These are phyloP conservation scores for Chloromonas sp. DNA, from an alignment of 163 green algal species.

Conservation along the genomic window DNA sequence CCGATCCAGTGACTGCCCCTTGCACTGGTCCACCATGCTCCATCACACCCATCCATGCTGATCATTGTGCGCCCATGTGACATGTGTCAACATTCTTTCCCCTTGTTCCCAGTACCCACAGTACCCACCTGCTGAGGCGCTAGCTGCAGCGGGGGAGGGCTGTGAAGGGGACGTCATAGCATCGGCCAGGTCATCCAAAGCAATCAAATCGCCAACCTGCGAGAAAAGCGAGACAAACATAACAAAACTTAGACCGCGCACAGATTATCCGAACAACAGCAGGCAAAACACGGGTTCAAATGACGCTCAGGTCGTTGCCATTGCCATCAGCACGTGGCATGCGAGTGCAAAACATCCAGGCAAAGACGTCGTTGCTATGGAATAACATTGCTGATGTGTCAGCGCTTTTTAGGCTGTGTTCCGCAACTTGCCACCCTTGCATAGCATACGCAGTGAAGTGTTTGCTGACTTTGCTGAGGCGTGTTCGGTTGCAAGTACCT, in stretches of 20 bases:
- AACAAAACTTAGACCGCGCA: too few species aligned
- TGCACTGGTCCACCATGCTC: background rate
- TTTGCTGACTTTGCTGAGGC: too few species aligned
- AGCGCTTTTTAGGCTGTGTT: background rate
- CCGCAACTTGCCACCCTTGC: too few species aligned
- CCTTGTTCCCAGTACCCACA: background rate
- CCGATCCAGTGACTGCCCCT: too few species aligned
- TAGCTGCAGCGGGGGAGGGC: background rate
- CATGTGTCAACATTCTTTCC: background rate
- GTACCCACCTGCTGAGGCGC: background rate
- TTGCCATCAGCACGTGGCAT: background rate
- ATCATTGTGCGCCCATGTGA: background rate
- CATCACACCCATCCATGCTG: background rate
- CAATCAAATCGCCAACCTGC: constrained; percentile 2
- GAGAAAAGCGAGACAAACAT: background rate
- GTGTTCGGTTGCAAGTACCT: too few species aligned
- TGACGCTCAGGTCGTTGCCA: too few species aligned
- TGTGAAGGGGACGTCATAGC: background rate
- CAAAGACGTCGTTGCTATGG: background rate
- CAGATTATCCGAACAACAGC: background rate
- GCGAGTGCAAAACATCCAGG: background rate
- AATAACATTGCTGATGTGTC: background rate
- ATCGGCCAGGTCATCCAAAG: constrained; percentile 3
- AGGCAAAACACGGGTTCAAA: background rate
- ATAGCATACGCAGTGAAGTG: too few species aligned